These are phyloP conservation scores for Artemisia annua DNA, from an alignment of 129 eudicot genomes.

Conservation along the genomic window DNA sequence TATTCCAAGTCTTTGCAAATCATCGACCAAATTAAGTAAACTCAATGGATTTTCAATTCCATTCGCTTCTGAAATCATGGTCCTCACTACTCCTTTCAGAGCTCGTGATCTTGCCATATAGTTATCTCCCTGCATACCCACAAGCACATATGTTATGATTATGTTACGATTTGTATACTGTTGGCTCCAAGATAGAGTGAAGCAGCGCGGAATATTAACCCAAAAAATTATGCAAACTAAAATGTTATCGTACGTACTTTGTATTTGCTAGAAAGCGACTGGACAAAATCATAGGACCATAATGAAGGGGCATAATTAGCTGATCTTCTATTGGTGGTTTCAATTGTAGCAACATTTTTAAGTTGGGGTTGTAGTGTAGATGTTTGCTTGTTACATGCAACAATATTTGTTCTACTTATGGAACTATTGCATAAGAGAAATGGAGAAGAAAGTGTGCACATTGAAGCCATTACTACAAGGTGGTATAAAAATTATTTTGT, in stretches of 20 bases:
- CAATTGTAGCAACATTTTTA: background rate
- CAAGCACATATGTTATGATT: background rate
- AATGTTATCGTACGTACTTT: background rate
- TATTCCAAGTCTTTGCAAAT: conserved; percentile 41
- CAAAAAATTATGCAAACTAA: background rate
- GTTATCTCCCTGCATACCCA: conserved; percentile 16
- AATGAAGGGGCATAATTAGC: conserved; percentile 22
- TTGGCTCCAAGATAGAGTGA: background rate
- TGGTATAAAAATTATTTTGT: background rate
- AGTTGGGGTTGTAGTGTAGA: background rate
- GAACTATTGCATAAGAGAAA: background rate
- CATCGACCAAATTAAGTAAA: conserved; percentile 34
- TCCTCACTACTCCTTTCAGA: conserved; percentile 29
- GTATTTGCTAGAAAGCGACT: conserved; percentile 19
- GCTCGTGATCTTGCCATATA: background rate
- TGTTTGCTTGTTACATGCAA: background rate
- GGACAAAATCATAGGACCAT: conserved; percentile 14
- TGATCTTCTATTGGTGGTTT: conserved; percentile 11
- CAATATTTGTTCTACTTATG: background rate
- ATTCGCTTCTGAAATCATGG: conserved; percentile 6
- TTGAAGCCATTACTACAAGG: conserved; percentile 15
- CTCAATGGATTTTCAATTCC: conserved; percentile 10
- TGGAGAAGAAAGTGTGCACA: conserved; percentile 11
- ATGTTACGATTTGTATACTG: background rate
- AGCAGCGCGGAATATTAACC: background rate